Evolutionary conservation across 75 land plant species (phyloP).

Genomic region (Gnetum montanum): DNA sequence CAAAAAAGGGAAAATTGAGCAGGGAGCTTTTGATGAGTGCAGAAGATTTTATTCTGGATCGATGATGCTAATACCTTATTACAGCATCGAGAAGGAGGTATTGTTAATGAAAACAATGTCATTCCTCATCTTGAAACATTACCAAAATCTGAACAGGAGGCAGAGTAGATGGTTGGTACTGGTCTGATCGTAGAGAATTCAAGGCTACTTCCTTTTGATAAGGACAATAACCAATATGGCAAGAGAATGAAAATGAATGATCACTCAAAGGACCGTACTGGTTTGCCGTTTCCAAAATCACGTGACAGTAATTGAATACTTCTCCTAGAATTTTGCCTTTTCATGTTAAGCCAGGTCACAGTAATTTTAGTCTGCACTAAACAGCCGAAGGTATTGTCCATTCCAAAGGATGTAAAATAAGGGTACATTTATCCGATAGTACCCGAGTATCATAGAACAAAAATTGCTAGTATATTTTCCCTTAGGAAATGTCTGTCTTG

Average conservation of each 20-base stretch:
- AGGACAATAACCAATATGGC: background rate
- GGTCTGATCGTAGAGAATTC: background rate
- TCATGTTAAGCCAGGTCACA: background rate
- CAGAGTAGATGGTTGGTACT: no score
- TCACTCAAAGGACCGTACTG: background rate
- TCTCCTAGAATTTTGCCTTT: background rate
- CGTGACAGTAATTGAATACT: background rate
- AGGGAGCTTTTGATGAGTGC: conserved; percentile 80
- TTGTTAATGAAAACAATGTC: background rate
- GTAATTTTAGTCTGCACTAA: no score
- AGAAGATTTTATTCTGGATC: conserved; percentile 70
- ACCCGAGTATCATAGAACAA: no score
- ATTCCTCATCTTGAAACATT: background rate
- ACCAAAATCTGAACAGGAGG: no score
- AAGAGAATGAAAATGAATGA: background rate
- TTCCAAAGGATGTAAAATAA: no score
- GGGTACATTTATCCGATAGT: no score
- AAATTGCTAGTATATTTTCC: no score
- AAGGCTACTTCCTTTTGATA: background rate
- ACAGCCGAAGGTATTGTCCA: no score
- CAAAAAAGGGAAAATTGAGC: conserved; percentile 91
- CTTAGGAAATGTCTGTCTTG: no score
- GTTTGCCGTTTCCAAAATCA: background rate
- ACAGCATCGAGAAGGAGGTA: conserved; percentile 22
- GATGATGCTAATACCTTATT: conserved; percentile 68